phyloP scores from a whole-genome alignment of 192 early-diverging fungal species.

The Chytriomyces hyalinus region DNA sequence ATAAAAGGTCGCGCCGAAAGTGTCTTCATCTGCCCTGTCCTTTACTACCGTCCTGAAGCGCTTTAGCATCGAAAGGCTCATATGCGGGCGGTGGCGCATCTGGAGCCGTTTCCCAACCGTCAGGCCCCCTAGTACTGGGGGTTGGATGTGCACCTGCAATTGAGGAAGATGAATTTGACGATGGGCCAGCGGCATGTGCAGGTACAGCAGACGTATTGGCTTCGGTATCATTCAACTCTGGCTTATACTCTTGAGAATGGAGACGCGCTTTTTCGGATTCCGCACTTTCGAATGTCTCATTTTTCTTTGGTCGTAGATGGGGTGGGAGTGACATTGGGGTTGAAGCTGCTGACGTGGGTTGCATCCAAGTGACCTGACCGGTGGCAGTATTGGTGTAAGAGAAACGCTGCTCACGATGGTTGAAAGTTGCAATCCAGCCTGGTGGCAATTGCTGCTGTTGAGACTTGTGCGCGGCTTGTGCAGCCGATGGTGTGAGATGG shows the following conservation, averaged over 20 bases:
- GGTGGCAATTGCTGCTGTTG: no score
- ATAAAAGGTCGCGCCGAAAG: background rate
- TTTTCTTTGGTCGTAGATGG: background rate
- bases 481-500: no score
- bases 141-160: background rate
- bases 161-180: background rate
- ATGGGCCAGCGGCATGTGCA: no score
- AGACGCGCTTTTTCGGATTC: background rate
- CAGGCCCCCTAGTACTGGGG: background rate
- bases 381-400: background rate
- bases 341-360: background rate
- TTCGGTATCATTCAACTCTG: background rate
- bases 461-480: no score
- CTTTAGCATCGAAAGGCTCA: background rate
- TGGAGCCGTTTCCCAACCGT: background rate
- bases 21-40: no score
- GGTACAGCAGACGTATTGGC: no score
- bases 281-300: background rate
- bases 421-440: no score
- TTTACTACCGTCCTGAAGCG: no score
- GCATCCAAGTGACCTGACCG: background rate
- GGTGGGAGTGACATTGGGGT: no score
- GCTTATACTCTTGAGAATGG: background rate
- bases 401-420: background rate
- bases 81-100: background rate